Base-by-base conservation (phyloP, 441 rosid species). In the Euphorbia schlechtendalii region DNA sequence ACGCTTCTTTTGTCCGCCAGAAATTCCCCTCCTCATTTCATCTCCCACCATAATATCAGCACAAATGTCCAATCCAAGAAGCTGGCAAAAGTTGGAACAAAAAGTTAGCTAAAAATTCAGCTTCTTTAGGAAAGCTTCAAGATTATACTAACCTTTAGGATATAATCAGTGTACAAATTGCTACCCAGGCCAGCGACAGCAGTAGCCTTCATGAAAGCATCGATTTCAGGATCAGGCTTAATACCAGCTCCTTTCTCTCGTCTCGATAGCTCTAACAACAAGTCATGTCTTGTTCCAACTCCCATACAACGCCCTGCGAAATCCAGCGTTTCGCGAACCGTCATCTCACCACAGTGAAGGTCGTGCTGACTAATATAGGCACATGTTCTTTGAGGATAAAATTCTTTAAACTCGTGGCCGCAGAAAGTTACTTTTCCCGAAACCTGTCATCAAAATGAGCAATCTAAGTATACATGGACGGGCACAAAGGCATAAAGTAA, bases 131-230 rank as follows among this genome's bases (percentile, higher is more conserved):
- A 4, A 36, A 36, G 4, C 40, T 3, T 36, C 9, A 36, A 15
- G 4, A 59, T 11, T 32, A 18, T 5, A 65, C 62, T 48, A 56
- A 89, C 96, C 96, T 93, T 88, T 63, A 90, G 83, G 48, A 83
- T 70, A 66, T 90, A 84, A 74, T 90, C 97, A n/a, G 97, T 88
- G 43, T 81, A 78, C 81, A 93, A 73, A 76, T 85, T 81, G 72
- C 84, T 80, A 65, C 84, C 81, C 77, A 82, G 90, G 53, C 96
- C 98, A 36, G 84, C 73, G 41, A 86, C 59, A 13, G 96, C 77
- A 8, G 82, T 87, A 59, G 93, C 88, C 66, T 87, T 86, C 98
- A 89, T 87, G 77, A 80, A 89, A 10, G 96, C 96, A 78, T 85
- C 94, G 48, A 85, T 80, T 61, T 84, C 94, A 51, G 85, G 83